phyloP scores from a whole-genome alignment of 2,329 filamentous ascomycete species.

The Tolypocladium ovalisporum region DNA sequence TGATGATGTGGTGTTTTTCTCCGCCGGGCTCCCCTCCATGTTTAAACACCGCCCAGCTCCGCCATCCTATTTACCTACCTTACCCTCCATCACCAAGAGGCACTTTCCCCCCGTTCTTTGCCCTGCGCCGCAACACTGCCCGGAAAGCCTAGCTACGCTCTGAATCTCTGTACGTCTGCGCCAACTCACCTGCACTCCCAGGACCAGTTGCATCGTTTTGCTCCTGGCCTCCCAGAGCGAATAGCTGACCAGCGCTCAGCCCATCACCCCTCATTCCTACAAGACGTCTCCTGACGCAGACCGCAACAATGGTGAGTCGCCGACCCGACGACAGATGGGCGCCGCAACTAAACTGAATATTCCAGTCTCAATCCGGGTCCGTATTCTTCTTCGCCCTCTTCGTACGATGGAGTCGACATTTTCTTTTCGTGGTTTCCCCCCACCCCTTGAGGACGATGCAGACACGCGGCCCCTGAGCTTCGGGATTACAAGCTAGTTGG shows the following conservation, averaged over 20 bases:
- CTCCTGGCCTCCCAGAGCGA: not conserved
- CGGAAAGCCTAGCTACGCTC: not conserved
- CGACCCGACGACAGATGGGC: constrained; percentile 1
- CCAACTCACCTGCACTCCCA: not conserved
- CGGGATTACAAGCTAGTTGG: constrained; percentile 3
- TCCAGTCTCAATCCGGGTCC: constrained; percentile 59
- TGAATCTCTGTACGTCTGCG: not conserved
- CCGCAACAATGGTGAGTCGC: constrained; percentile 30
- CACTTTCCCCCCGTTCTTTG: constrained; percentile 1
- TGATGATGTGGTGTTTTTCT: constrained; percentile 19
- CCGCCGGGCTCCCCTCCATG: constrained; percentile 15
- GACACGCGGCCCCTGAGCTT: constrained; percentile 9
- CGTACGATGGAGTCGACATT: not conserved
- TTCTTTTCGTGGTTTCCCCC: constrained; percentile 1
- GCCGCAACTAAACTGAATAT: not conserved
- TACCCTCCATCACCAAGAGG: constrained; percentile 4
- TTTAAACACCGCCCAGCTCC: constrained; percentile 2
- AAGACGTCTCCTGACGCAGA: constrained; percentile 17
- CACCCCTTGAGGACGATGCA: constrained; percentile 7
- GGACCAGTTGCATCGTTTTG: not conserved
- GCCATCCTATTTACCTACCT: not conserved
- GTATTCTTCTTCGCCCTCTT: constrained; percentile 21
- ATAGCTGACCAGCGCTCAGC: constrained; percentile 13
- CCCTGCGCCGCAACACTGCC: not conserved
- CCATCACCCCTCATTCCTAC: constrained; percentile 11